Evolutionary conservation across 179 eudicot genomes (phyloP).

Genomic region (Drosera spatulata): DNA sequence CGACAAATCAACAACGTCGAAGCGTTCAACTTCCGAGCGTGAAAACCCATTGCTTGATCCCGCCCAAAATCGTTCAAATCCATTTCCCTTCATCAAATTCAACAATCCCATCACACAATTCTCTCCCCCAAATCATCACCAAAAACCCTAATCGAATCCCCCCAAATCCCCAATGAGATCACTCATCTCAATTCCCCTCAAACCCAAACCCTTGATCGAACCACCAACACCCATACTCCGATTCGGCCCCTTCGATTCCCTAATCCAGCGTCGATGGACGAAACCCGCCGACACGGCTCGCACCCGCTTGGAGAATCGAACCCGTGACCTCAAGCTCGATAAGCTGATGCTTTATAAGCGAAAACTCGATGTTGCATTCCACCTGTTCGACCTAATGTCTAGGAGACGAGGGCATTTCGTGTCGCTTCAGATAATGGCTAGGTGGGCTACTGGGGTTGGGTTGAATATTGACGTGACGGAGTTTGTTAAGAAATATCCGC

Average conservation of each 20-base stretch:
- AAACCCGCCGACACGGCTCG: conserved; percentile 55
- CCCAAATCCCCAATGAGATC: too few species aligned
- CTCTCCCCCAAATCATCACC: too few species aligned
- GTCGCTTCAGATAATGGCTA: conserved; percentile 47
- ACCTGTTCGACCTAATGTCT: conserved; percentile 42
- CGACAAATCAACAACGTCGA: too few species aligned
- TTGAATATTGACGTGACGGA: conserved; percentile 29
- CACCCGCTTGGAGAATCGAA: conserved; percentile 55
- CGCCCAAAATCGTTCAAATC: too few species aligned
- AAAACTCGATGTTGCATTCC: conserved; percentile 37
- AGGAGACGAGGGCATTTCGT: conserved; percentile 40
- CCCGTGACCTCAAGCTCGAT: conserved; percentile 59
- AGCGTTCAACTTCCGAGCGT: too few species aligned
- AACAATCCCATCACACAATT: too few species aligned
- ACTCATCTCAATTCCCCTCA: too few species aligned
- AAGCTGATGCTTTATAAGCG: conserved; percentile 13
- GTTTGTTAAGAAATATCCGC: conserved; percentile 38
- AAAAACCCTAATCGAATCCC: too few species aligned
- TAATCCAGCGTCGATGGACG: conserved; percentile 41
- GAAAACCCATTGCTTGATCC: too few species aligned
- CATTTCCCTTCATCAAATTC: too few species aligned
- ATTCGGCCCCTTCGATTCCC: conserved; percentile 46
- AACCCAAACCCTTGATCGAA: too few species aligned
- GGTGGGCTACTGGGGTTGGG: conserved; percentile 47
- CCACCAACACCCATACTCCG: not conserved